phyloP scores from a whole-genome alignment of 2,329 filamentous ascomycete species.

The Scorias spongiosa region DNA sequence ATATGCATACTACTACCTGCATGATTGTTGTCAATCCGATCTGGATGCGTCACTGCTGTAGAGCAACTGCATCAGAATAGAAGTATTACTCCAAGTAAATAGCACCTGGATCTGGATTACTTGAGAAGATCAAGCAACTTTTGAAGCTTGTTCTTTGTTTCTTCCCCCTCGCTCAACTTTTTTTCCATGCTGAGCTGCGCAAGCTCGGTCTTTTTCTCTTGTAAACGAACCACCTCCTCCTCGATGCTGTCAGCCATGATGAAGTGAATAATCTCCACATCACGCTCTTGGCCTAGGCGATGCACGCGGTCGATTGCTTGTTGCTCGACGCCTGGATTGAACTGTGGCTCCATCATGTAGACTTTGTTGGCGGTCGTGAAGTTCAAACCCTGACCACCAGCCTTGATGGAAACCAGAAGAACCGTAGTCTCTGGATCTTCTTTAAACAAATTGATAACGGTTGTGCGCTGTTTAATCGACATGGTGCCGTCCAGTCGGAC shows the following conservation, averaged over 20 bases:
- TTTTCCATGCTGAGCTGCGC: conserved; percentile 68
- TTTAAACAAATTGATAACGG: conserved; percentile 64
- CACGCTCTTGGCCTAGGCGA: conserved; percentile 75
- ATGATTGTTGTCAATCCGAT: no score
- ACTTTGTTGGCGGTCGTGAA: conserved; percentile 73
- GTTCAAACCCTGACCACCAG: conserved; percentile 83
- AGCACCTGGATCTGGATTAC: conserved; percentile 1
- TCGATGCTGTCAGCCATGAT: conserved; percentile 88
- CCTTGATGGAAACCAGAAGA: conserved; percentile 82
- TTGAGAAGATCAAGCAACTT: conserved; percentile 45
- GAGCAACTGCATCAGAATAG: no score
- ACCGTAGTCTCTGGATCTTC: conserved; percentile 56
- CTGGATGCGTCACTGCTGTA: no score
- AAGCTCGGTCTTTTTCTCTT: conserved; percentile 83
- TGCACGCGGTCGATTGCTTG: conserved; percentile 92
- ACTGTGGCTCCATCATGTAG: conserved; percentile 97
- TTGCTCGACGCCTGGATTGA: conserved; percentile 86
- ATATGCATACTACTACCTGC: no score
- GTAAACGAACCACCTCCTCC: conserved; percentile 78
- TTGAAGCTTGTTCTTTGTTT: conserved; percentile 48
- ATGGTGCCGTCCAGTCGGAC: conserved; percentile 85
- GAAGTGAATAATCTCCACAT: conserved; percentile 73
- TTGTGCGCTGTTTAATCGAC: conserved; percentile 56
- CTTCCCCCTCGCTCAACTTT: conserved; percentile 44
- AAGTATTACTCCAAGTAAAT: no score